Conservation (phyloP, 1,284 basidiomycete species). For the Vanrija pseudolonga region DNA sequence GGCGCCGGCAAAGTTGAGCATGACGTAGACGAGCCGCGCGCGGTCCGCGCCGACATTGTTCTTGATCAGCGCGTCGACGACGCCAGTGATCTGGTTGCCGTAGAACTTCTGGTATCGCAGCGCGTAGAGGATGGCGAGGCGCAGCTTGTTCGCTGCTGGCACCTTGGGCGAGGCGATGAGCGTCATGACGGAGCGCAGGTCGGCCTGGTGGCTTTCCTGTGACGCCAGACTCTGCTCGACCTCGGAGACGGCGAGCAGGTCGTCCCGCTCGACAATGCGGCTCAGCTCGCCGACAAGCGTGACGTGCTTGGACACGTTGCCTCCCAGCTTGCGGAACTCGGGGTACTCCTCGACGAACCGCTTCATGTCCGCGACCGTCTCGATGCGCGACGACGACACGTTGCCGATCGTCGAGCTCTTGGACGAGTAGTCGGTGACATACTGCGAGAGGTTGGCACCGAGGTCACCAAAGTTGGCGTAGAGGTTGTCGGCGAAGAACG, state of each 20-base stretch:
- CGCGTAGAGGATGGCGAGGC: constrained; percentile 90
- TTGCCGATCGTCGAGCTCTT: constrained; percentile 55
- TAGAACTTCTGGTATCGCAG: constrained; percentile 92
- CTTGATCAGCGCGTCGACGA: constrained; percentile 76
- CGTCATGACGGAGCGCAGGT: constrained; percentile 75
- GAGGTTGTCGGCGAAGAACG: constrained; percentile 89
- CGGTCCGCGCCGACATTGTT: constrained; percentile 80
- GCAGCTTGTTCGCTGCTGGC: constrained; percentile 75
- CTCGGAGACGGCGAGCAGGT: constrained; percentile 84
- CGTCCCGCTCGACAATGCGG: constrained; percentile 78
- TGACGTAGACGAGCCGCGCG: constrained; percentile 84
- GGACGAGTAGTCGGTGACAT: constrained; percentile 91
- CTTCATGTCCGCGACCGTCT: constrained; percentile 97
- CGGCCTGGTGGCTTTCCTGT: constrained; percentile 73
- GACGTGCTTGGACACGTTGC: constrained; percentile 98
- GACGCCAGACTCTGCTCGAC: constrained; percentile 94
- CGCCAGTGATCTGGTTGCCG: constrained; percentile 72
- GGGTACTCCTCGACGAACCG: constrained; percentile 98
- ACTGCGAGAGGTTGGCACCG: constrained; percentile 85
- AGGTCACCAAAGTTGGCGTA: constrained; percentile 96
- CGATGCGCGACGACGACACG: constrained; percentile 66
- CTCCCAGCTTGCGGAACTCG: constrained; percentile 91
- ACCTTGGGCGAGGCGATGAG: constrained; percentile 67
- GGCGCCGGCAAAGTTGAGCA: constrained; percentile 88
- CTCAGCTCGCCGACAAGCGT: constrained; percentile 94